phyloP scores from a whole-genome alignment of 139 green algal species.

The Helicosporidium sp. region DNA sequence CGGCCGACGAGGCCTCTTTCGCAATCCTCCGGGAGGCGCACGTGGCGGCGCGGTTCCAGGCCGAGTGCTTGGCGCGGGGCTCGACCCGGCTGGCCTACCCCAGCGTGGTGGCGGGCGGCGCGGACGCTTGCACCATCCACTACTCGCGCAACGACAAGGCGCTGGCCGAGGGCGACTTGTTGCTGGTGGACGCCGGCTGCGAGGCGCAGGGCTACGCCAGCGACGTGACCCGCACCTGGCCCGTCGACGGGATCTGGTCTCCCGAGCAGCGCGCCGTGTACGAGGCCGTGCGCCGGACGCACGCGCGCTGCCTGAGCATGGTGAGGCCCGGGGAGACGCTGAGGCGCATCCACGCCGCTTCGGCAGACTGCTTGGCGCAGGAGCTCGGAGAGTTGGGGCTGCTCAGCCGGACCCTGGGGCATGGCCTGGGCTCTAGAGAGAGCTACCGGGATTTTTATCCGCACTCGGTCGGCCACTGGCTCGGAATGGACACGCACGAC shows the following conservation, averaged over 20 bases:
- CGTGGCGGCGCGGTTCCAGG: constrained; percentile 50
- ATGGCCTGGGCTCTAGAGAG: too few relatives aligned
- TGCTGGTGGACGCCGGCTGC: constrained; percentile 83
- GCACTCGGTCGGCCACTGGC: constrained; percentile 47
- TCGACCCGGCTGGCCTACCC: constrained; percentile 55
- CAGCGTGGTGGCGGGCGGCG: constrained; percentile 40
- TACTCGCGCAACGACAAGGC: constrained; percentile 70
- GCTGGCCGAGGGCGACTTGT: constrained; percentile 29
- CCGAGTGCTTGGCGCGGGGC: constrained; percentile 27
- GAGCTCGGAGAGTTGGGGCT: constrained; percentile 12
- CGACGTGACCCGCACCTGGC: constrained; percentile 82
- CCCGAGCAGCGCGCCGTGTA: constrained; percentile 51
- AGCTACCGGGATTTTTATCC: constrained; percentile 38
- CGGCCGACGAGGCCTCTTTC: constrained; percentile 7
- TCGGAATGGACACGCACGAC: constrained; percentile 70
- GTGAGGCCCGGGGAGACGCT: constrained; percentile 33
- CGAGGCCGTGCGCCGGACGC: constrained; percentile 35
- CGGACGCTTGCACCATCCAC: constrained; percentile 62
- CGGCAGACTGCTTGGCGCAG: constrained; percentile 25
- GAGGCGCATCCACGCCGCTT: constrained; percentile 32
- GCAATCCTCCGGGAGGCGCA: constrained; percentile 35
- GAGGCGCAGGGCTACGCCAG: constrained; percentile 64
- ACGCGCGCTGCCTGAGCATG: constrained; percentile 34
- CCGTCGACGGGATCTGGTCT: constrained; percentile 29
- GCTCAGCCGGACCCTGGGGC: constrained; percentile 1